Evolutionary conservation across 73 alveolate genomes (phyloP).

Genomic region (Paramecium biaurelia): DNA sequence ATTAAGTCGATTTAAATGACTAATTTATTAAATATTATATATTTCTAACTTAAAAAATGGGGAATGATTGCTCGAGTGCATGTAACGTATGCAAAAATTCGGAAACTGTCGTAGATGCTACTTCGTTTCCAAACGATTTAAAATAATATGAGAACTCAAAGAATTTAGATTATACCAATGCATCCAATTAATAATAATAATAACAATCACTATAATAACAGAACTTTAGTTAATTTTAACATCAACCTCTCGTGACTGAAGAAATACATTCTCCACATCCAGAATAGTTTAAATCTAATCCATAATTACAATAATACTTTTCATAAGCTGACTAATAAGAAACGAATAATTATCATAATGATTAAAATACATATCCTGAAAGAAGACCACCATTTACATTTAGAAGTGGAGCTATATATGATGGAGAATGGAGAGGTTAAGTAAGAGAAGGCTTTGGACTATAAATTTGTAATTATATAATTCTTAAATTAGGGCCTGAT

Average conservation of each 20-base stretch:
- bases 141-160: neutral
- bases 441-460: constrained; percentile 62
- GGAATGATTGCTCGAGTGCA: constrained; percentile 42
- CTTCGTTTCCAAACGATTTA: neutral
- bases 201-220: neutral
- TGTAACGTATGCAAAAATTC: constrained; percentile 41
- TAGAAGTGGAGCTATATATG: constrained; percentile 64
- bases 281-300: constrained; percentile 12
- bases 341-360: neutral
- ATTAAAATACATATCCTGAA: neutral
- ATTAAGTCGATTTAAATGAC: neutral
- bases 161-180: neutral
- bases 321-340: constrained; percentile 36
- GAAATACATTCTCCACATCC: constrained; percentile 42
- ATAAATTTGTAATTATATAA: constrained; percentile 8
- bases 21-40: neutral
- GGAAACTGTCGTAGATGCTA: constrained; percentile 16
- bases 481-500: constrained; percentile 16
- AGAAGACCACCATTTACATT: constrained; percentile 27
- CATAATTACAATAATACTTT: neutral
- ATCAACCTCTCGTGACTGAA: constrained; percentile 27
- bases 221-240: neutral
- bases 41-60: constrained; percentile 43
- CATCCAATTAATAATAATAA: neutral
- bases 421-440: constrained; percentile 64